Percentiles rank a stretch among this genome's conserved stretches.
Conservation (phyloP, 148 eudicot species). For the Silene latifolia region DNA sequence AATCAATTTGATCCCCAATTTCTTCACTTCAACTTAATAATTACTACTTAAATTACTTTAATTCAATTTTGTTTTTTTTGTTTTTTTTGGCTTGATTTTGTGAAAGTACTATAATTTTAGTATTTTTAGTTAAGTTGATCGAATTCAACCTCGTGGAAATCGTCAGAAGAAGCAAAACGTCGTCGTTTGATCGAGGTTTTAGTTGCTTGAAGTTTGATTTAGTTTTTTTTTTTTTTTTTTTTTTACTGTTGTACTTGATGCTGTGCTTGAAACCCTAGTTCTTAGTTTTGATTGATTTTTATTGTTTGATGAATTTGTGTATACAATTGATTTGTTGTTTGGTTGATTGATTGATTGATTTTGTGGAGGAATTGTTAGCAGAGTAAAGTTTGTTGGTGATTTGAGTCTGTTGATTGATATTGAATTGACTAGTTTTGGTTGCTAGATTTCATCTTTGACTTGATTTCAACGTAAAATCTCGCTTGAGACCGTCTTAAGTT, state of each 20-base stretch:
- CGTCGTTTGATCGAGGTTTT: not conserved
- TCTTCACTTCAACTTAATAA: not conserved
- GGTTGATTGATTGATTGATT: too few relatives aligned
- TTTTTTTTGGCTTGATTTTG: not conserved
- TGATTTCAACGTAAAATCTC: not conserved
- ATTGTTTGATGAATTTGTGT: too few relatives aligned
- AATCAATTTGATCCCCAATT: not conserved
- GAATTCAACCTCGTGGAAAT: not conserved
- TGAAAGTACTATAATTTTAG: too few relatives aligned
- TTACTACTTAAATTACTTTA: not conserved
- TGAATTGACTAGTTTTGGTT: not conserved
- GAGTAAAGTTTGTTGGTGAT: not conserved
- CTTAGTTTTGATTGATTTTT: not conserved
- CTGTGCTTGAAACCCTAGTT: not conserved
- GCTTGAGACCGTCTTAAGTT: too few relatives aligned
- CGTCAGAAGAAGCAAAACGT: not conserved
- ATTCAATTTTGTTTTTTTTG: too few relatives aligned
- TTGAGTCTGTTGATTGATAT: not conserved
- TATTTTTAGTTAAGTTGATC: not conserved
- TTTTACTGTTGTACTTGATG: not conserved
- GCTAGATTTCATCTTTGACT: not conserved
- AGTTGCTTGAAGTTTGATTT: not conserved
- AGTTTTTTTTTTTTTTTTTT: too few relatives aligned
- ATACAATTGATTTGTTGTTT: not conserved
- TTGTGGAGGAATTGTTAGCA: not conserved